These are phyloP conservation scores for Niveomyces coronatus DNA, from an alignment of 2,329 filamentous ascomycete species.

Conservation along the genomic window DNA sequence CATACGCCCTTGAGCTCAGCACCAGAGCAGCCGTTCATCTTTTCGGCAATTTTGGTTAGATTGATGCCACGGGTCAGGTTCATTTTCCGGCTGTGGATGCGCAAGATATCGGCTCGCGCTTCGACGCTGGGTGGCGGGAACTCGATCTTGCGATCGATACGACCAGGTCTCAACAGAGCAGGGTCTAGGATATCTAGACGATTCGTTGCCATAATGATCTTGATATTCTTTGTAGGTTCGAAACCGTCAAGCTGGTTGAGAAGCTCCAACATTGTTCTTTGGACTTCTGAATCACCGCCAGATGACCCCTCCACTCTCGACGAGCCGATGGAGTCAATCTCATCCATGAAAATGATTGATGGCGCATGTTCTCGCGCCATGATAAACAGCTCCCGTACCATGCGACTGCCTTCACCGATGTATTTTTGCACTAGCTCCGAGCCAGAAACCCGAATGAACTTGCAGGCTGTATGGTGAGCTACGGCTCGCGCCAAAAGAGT, in stretches of 20 bases:
- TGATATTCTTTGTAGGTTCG: conserved; percentile 99
- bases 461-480: conserved; percentile 97
- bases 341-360: conserved; percentile 99
- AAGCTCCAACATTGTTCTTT: conserved; percentile 96
- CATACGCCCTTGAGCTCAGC: conserved; percentile 98
- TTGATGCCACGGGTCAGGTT: conserved; percentile 97
- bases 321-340: conserved; percentile 97
- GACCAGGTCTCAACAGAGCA: conserved; percentile 85
- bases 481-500: conserved; percentile 90
- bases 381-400: conserved; percentile 98
- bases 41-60: conserved; percentile 95
- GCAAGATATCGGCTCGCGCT: conserved; percentile 91
- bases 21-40: conserved; percentile 98
- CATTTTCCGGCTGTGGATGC: conserved; percentile 97
- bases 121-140: conserved; percentile 96
- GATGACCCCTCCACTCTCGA: conserved; percentile 93
- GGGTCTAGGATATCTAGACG: conserved; percentile 95
- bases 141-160: conserved; percentile 98
- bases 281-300: conserved; percentile 93
- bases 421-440: conserved; percentile 98
- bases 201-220: conserved; percentile 99
- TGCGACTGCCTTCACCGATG: conserved; percentile 93
- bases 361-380: conserved; percentile 98
- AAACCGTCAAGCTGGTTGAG: conserved; percentile 98
- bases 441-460: conserved; percentile 94